These are phyloP conservation scores for Cunninghamia lanceolata DNA, from an alignment of 75 land plant genomes.

Conservation along the genomic window DNA sequence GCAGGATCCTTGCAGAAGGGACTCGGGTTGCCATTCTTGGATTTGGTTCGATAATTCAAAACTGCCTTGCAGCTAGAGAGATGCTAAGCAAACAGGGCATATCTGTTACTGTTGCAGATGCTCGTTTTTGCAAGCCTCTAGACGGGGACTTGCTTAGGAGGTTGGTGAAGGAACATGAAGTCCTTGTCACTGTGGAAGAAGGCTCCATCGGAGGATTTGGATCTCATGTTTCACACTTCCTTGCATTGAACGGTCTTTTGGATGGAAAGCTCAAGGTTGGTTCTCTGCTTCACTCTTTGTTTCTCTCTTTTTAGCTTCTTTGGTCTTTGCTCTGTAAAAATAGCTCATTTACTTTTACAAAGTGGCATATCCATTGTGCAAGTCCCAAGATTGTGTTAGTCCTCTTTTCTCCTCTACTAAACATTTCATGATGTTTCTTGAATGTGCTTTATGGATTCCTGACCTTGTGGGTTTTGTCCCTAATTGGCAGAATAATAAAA, in stretches of 20 bases:
- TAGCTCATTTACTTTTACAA: background rate
- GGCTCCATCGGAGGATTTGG: slow-evolving; percentile 59
- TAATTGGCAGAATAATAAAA: too few relatives aligned
- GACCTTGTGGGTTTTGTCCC: too few relatives aligned
- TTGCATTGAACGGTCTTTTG: slow-evolving; percentile 44
- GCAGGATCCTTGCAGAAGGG: slow-evolving; percentile 42
- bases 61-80: slow-evolving; percentile 33
- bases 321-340: background rate
- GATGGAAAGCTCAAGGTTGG: slow-evolving; percentile 42
- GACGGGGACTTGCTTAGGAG: slow-evolving; percentile 33
- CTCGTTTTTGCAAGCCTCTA: slow-evolving; percentile 59
- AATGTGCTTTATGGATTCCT: too few relatives aligned
- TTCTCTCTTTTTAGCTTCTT: background rate
- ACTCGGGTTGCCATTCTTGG: slow-evolving; percentile 48
- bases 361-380: too few relatives aligned
- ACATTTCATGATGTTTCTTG: too few relatives aligned
- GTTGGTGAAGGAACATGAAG: slow-evolving; percentile 42
- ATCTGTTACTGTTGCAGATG: slow-evolving; percentile 40
- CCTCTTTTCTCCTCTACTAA: too few relatives aligned
- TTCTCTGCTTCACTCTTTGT: background rate
- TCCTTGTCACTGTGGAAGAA: slow-evolving; percentile 52
- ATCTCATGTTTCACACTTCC: slow-evolving; percentile 50
- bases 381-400: too few relatives aligned
- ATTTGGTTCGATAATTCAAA: slow-evolving; percentile 45
- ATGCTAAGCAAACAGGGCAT: slow-evolving; percentile 22